Base-by-base conservation (phyloP, 371 early-diverging fungal species). In the Chytridium lagenaria region DNA sequence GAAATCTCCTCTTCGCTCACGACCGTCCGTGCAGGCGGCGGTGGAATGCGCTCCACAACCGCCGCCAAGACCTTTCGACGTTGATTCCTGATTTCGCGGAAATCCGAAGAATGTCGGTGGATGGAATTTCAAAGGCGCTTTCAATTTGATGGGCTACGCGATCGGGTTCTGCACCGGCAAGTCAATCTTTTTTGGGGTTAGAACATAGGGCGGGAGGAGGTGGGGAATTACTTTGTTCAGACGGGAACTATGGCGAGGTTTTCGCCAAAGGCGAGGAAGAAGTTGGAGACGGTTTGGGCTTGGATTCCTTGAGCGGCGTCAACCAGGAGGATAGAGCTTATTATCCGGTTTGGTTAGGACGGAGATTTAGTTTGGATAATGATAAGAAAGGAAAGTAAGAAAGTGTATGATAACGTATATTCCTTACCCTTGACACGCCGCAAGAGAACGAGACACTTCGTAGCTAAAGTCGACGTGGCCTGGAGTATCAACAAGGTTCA, bases 211-310 rank as follows among this genome's bases (percentile, higher is more conserved):
- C 16, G 26, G 88, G 89, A 90, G 2, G 49, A 44, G 38, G 19
- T 63, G 28, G 28, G 63, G 38, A 36, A 34, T 68, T 68, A 89
- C 89, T 83, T 98, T 98, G 81, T 98, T 98, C 39, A 98, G 76
- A 97, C 92, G 15, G 99, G 98, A 10, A 98, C 85, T 66, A 98
- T 92, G 16, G 77, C 82, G 59, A 98, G 85, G 23, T 89, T 93
- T 81, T 94, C 90, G 30, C 92, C 91, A 84, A 93, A 95, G 0
- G 98, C 98, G 50, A 98, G 79, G 73, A 90, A 95, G 79, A 95
- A 98, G 80, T 98, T 98, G 28, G 99, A 98, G 23, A 98, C 95
- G 0, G 96, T 96, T 73, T 96, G 96, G 0, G 95, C 95, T 76
- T 96, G 95, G 30, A 96, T 91, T 12, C 96, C 96, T 77, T 96